Base-by-base conservation (phyloP, 441 rosid genomes). In the Populus trichocarpa region DNA sequence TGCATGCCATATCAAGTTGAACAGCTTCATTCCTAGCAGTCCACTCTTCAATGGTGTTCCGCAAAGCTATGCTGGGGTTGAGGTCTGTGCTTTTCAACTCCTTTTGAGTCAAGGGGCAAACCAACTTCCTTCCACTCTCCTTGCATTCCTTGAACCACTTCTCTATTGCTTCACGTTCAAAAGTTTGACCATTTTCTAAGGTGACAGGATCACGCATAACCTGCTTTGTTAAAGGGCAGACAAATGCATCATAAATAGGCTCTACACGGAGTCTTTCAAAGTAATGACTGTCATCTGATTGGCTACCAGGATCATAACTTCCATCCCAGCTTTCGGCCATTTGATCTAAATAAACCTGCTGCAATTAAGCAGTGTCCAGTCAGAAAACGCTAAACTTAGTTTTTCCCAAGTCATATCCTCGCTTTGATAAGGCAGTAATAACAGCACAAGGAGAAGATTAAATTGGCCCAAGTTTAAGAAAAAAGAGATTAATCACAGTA, bases 21-120 rank as follows among this genome's bases (percentile, higher is more conserved):
- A 85, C 98, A 80, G 93, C 86, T 78, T 96, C 96, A 79, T 96
- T 96, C 84, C 99, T 89, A 30, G 94, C 90, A 78, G 89, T 92
- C 99, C 99, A 96, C 85, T 96, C 98, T 82, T 96, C 93, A 46
- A 96, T 96, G 25, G 96, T 94, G 87, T 90, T 90, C 69, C 97
- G 89, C 86, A 96, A 79, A 70, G 99, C 98, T 69, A 96, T 88
- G 72, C 97, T 94, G 53, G 97, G 91, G 76, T 91, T 92, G 66
- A 94, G 83, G 35, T 94, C 93, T 0, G 87, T 26, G 59, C 88
- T 87, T 75, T 84, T 91, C 57, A 96, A 82, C 80, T 90, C 97
- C 78, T 87, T 90, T 61, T 78, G 89, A 3, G 99, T 94, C 83
- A 91, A 63, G 8, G 99, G 99, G 80, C 99, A 96, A 68, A 87